phyloP scores from a whole-genome alignment of 2,329 filamentous ascomycete genomes.

The Gaeumannomyces tritici region DNA sequence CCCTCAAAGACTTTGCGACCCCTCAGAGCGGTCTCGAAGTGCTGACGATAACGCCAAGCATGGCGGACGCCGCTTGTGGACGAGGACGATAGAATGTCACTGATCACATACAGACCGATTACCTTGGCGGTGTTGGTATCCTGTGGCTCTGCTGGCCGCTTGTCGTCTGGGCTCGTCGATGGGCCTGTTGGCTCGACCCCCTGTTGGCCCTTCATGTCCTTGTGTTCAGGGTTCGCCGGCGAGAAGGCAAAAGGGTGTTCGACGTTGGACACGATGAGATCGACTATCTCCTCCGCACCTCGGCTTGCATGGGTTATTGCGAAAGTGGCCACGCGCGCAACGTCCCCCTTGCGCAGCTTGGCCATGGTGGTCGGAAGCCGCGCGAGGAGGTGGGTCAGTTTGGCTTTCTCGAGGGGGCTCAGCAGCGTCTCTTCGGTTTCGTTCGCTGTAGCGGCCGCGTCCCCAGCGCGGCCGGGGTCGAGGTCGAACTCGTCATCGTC shows the following conservation, averaged over 20 bases:
- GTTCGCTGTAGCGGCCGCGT: constrained; percentile 17
- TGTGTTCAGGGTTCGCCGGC: constrained; percentile 53
- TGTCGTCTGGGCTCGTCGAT: constrained; percentile 26
- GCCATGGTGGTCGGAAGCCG: constrained; percentile 68
- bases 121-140: constrained; percentile 68
- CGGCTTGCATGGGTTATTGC: constrained; percentile 78
- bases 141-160: constrained; percentile 29
- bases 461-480: constrained; percentile 35
- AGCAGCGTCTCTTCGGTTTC: constrained; percentile 53
- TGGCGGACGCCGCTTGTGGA: constrained; percentile 71
- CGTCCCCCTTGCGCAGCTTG: constrained; percentile 71
- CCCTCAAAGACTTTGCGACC: constrained; percentile 62
- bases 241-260: constrained; percentile 66
- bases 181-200: constrained; percentile 26
- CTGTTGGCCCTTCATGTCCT: constrained; percentile 27
- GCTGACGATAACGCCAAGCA: constrained; percentile 76
- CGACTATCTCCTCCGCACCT: constrained; percentile 85
- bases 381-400: constrained; percentile 74
- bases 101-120: constrained; percentile 68
- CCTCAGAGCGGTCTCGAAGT: constrained; percentile 67
- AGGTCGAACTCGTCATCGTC: constrained; percentile 70
- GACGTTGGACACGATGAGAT: constrained; percentile 77
- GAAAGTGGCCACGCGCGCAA: constrained; percentile 79
- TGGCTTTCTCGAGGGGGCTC: constrained; percentile 74
- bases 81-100: constrained; percentile 69